These are phyloP conservation scores for Pichia sp. DNA, from an alignment of 1,139 yeast species.

Conservation along the genomic window DNA sequence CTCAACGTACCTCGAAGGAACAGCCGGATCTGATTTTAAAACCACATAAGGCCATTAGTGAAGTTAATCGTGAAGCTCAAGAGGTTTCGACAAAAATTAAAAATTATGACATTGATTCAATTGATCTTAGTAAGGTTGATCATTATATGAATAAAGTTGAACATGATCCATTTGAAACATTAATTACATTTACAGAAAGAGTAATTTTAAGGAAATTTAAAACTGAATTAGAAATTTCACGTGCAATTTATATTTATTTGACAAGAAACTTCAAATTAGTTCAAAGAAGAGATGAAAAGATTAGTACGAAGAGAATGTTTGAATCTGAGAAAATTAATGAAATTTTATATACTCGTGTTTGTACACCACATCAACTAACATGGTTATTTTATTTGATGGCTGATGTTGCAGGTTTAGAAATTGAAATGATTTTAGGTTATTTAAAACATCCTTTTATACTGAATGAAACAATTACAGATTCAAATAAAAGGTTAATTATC, in stretches of 20 bases:
- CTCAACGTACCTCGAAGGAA: slow-evolving; percentile 60
- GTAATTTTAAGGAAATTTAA: slow-evolving; percentile 39
- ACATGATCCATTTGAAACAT: slow-evolving; percentile 28
- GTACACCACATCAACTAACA: slow-evolving; percentile 71
- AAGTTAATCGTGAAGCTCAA: slow-evolving; percentile 42
- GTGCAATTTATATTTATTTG: slow-evolving; percentile 59
- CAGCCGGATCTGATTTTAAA: slow-evolving; percentile 61
- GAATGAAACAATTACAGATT: slow-evolving; percentile 26
- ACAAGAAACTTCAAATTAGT: slow-evolving; percentile 39
- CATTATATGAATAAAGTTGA: slow-evolving; percentile 21
- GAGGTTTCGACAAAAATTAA: slow-evolving; percentile 1
- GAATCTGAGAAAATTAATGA: slow-evolving; percentile 21
- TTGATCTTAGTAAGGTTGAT: slow-evolving; percentile 26
- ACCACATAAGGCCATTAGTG: slow-evolving; percentile 58
- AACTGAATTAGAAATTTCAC: slow-evolving; percentile 45
- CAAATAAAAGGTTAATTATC: slow-evolving; percentile 39
- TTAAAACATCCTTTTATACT: slow-evolving; percentile 67
- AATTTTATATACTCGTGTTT: slow-evolving; percentile 35
- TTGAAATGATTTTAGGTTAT: slow-evolving; percentile 77
- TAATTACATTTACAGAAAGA: slow-evolving; percentile 43
- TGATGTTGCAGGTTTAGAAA: slow-evolving; percentile 61
- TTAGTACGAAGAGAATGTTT: slow-evolving; percentile 27
- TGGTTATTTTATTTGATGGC: slow-evolving; percentile 71
- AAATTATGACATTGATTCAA: slow-evolving; percentile 19
- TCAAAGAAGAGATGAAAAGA: slow-evolving; percentile 18